Evolutionary conservation across 345 rosid species (phyloP).

Genomic region (sweet orange (Citrus sinensis)): DNA sequence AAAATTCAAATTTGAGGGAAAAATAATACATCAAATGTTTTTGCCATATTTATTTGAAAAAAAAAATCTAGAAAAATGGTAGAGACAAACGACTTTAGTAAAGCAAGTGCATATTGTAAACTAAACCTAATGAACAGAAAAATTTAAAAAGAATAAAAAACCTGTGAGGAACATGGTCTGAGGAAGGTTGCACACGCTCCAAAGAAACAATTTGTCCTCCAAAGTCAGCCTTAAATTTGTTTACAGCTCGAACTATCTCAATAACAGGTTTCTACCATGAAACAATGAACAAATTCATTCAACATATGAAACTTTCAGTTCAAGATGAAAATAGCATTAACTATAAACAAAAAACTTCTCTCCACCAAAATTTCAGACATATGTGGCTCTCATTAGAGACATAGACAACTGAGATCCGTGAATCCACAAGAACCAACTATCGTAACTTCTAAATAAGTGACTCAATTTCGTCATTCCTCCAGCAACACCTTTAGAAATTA

Average conservation of each 20-base stretch:
- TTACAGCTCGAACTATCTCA: conserved; percentile 88
- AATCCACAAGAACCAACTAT: neutral
- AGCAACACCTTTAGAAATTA: neutral
- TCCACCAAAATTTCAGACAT: neutral
- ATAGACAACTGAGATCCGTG: neutral
- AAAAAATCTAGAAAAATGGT: neutral
- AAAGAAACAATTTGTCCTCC: conserved; percentile 86
- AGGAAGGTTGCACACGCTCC: conserved; percentile 93
- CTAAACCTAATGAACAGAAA: neutral
- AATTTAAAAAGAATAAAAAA: conserved; percentile 7
- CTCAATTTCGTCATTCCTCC: neutral
- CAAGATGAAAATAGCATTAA: neutral
- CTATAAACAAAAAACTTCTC: neutral
- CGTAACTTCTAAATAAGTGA: neutral
- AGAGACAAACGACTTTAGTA: neutral
- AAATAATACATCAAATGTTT: neutral
- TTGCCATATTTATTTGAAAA: neutral
- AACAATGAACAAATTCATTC: neutral
- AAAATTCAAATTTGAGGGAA: neutral
- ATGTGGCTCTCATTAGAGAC: neutral
- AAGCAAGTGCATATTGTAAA: neutral
- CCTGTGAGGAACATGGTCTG: conserved; percentile 96
- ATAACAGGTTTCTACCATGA: conserved; percentile 69
- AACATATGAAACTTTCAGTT: neutral
- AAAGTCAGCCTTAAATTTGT: conserved; percentile 90